Percentiles rank a stretch among this genome's conserved stretches.
phyloP scores from a whole-genome alignment of 331 rosid genomes.

The Ulmus americana region DNA sequence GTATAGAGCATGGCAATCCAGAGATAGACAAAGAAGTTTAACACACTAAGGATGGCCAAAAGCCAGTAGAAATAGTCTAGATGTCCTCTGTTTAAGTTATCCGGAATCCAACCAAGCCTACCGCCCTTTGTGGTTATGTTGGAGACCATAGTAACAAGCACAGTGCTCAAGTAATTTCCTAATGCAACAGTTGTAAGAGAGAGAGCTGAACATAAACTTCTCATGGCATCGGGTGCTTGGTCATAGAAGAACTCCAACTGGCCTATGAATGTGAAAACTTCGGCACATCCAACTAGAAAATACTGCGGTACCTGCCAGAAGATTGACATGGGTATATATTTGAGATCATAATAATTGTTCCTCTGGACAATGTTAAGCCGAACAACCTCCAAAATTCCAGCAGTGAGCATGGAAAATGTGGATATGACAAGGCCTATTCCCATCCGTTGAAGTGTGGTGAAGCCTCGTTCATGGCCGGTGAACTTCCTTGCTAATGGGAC shows the following conservation, averaged over 20 bases:
- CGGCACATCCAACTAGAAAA: not conserved
- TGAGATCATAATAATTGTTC: constrained; percentile 5
- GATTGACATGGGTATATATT: not conserved
- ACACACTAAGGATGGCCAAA: constrained; percentile 1
- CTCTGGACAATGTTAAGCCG: not conserved
- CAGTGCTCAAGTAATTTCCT: constrained; percentile 8
- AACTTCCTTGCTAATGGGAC: constrained; percentile 49
- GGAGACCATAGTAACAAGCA: not conserved
- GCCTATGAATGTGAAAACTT: constrained; percentile 5
- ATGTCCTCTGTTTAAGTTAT: constrained; percentile 8
- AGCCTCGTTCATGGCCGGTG: constrained; percentile 61
- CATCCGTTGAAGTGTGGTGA: constrained; percentile 63
- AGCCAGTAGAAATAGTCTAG: not conserved
- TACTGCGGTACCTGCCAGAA: constrained; percentile 6
- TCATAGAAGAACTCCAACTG: constrained; percentile 8
- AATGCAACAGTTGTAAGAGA: not conserved
- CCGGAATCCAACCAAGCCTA: constrained; percentile 2
- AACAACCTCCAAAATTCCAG: constrained; percentile 48
- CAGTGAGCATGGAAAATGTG: constrained; percentile 46
- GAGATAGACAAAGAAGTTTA: constrained; percentile 2
- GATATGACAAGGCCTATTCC: constrained; percentile 68
- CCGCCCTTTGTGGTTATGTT: not conserved
- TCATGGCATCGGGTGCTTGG: not conserved
- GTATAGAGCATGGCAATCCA: constrained; percentile 1
- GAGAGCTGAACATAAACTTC: constrained; percentile 2